Evolutionary conservation across 2,329 filamentous ascomycete genomes (phyloP).

Genomic region (Trichoderma cornu-damae): DNA sequence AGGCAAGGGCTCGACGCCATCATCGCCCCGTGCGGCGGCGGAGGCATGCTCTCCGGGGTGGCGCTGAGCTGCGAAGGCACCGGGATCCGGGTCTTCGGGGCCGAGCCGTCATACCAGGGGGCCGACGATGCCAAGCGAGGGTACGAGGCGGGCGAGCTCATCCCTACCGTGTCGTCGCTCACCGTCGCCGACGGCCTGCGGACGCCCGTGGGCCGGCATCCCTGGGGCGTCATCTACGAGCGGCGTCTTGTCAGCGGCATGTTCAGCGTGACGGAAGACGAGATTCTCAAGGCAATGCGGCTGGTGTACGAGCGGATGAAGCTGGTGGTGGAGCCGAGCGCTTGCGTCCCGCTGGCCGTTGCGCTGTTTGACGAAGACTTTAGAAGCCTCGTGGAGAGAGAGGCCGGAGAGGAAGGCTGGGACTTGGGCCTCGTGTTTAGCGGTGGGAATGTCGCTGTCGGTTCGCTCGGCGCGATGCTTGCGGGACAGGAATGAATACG

Average conservation of each 20-base stretch:
- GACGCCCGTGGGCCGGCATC: conserved; percentile 70
- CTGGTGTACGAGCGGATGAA: conserved; percentile 85
- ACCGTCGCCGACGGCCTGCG: conserved; percentile 87
- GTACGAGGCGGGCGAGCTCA: conserved; percentile 56
- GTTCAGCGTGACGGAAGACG: conserved; percentile 69
- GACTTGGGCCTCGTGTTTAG: conserved; percentile 57
- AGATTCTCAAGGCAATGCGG: conserved; percentile 72
- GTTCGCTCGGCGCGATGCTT: conserved; percentile 50
- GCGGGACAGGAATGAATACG: background rate
- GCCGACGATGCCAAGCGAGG: conserved; percentile 78
- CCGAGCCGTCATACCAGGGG: conserved; percentile 77
- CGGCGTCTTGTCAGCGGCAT: conserved; percentile 64
- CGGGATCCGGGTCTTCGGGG: conserved; percentile 72
- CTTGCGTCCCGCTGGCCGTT: conserved; percentile 77
- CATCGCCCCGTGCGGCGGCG: conserved; percentile 80
- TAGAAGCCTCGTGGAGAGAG: conserved; percentile 59
- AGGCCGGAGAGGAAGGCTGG: conserved; percentile 71
- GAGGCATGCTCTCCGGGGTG: conserved; percentile 79
- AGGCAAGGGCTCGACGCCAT: conserved; percentile 56
- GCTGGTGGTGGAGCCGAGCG: conserved; percentile 82
- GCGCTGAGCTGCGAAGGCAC: conserved; percentile 71
- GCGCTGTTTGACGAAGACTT: conserved; percentile 85
- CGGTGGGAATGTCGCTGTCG: conserved; percentile 55
- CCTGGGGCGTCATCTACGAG: conserved; percentile 74
- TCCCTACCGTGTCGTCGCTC: conserved; percentile 64